A percentile compares a stretch with the other conserved stretches of the same genome.
phyloP scores from a whole-genome alignment of 495 filamentous ascomycete species.

The Astrocystis sublimbata region DNA sequence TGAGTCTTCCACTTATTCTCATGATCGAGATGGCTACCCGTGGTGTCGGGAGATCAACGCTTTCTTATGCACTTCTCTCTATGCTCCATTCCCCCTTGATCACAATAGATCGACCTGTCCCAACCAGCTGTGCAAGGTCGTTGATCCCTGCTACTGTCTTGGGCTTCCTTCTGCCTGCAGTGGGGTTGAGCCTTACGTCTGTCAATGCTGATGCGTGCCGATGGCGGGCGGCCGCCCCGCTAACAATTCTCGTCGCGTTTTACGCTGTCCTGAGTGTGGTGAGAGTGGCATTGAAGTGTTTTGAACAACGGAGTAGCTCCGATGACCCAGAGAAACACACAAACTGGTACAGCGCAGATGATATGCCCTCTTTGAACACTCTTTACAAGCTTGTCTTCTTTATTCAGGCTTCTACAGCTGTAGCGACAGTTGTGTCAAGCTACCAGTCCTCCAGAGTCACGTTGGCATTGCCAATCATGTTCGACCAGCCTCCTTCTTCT shows the following conservation, averaged over 20 bases:
- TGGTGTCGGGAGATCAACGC: constrained; percentile 33
- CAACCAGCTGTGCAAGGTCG: constrained; percentile 22
- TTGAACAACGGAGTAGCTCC: too few relatives aligned
- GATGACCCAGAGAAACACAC: not conserved
- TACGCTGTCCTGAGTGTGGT: too few relatives aligned
- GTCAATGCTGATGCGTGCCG: not conserved
- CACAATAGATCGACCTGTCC: constrained; percentile 27
- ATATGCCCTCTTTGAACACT: not conserved
- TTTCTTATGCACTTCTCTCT: constrained; percentile 35
- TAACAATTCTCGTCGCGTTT: too few relatives aligned
- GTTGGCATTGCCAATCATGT: too few relatives aligned
- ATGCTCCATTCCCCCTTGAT: constrained; percentile 20
- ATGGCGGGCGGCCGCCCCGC: too few relatives aligned
- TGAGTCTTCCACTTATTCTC: constrained; percentile 25
- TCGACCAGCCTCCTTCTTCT: too few relatives aligned
- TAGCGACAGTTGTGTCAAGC: too few relatives aligned
- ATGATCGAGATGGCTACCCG: constrained; percentile 24
- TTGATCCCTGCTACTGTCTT: constrained; percentile 29
- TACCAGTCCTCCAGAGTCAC: too few relatives aligned
- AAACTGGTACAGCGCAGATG: constrained; percentile 3
- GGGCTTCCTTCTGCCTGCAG: constrained; percentile 29
- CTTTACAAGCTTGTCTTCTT: too few relatives aligned
- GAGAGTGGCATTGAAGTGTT: too few relatives aligned
- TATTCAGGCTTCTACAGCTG: too few relatives aligned
- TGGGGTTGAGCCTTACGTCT: constrained; percentile 26